Conservation (phyloP, 2,329 filamentous ascomycete genomes). For the Exophiala calicioides region DNA sequence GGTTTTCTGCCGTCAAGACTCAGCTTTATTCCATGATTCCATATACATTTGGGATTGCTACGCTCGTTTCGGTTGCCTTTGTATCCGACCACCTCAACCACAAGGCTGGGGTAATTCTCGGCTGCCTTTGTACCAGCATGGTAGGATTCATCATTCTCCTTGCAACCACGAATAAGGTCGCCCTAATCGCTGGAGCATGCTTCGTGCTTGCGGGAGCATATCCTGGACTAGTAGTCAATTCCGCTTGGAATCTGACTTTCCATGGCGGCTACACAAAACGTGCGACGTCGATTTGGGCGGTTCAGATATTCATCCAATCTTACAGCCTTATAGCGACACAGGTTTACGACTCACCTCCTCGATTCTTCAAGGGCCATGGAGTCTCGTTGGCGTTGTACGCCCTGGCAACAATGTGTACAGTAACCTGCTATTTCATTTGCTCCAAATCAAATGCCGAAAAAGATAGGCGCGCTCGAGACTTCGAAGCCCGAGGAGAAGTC, state of each 20-base stretch:
- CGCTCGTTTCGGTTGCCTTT: neutral
- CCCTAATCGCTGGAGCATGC: constrained; percentile 5
- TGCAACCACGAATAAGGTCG: constrained; percentile 1
- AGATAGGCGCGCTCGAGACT: neutral
- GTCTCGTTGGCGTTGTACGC: constrained; percentile 9
- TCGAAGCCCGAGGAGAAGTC: neutral
- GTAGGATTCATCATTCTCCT: constrained; percentile 14
- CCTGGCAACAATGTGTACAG: neutral
- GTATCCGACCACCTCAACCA: constrained; percentile 2
- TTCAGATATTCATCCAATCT: constrained; percentile 9
- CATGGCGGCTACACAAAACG: constrained; percentile 17
- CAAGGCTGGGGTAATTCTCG: neutral
- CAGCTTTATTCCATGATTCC: constrained; percentile 17
- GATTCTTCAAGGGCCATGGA: constrained; percentile 12
- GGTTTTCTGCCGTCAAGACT: constrained; percentile 2
- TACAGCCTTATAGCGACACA: constrained; percentile 12
- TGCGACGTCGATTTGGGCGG: neutral
- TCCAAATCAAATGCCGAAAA: neutral
- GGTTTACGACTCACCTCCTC: constrained; percentile 8
- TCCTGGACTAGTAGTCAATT: neutral
- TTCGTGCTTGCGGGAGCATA: constrained; percentile 11
- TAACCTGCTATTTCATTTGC: neutral
- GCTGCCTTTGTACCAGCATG: neutral
- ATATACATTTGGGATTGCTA: constrained; percentile 7
- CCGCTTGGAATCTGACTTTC: constrained; percentile 2